Evolutionary conservation across 257 asterid species (phyloP).

Genomic region (Petunia axillaris): DNA sequence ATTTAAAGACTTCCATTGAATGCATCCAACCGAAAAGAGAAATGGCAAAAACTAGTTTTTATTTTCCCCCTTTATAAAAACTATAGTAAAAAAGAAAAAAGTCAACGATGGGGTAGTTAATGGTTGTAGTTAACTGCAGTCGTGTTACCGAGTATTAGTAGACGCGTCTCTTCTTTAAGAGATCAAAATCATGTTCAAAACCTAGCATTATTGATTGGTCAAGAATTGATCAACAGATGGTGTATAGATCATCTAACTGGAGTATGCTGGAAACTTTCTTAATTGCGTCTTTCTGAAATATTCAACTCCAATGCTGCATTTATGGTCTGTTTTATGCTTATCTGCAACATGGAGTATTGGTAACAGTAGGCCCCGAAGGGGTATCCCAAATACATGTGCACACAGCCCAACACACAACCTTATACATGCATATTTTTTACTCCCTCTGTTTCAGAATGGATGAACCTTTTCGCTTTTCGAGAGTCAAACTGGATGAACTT

Average conservation of each 20-base stretch:
- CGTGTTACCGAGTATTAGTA: background rate
- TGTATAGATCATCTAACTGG: background rate
- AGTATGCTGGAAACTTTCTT: background rate
- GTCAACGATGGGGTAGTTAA: slow-evolving; percentile 30
- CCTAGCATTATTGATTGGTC: background rate
- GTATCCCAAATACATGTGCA: slow-evolving; percentile 1
- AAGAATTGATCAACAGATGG: background rate
- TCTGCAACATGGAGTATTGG: slow-evolving; percentile 15
- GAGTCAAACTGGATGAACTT: no score
- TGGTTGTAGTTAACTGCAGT: slow-evolving; percentile 20
- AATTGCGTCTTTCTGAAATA: background rate
- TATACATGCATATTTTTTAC: background rate
- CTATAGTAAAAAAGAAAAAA: background rate
- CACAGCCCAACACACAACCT: slow-evolving; percentile 11
- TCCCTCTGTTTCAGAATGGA: no score
- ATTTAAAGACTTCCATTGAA: background rate
- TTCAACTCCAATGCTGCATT: background rate
- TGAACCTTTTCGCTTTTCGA: no score
- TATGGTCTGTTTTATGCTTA: background rate
- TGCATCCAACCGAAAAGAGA: background rate
- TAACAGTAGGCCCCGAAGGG: slow-evolving; percentile 9
- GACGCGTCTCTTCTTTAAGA: slow-evolving; percentile 2
- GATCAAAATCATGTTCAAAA: background rate
- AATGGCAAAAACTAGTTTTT: background rate
- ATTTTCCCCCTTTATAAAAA: background rate